phyloP scores from a whole-genome alignment of 306 rosid species.

The Oemleria cerasiformis region DNA sequence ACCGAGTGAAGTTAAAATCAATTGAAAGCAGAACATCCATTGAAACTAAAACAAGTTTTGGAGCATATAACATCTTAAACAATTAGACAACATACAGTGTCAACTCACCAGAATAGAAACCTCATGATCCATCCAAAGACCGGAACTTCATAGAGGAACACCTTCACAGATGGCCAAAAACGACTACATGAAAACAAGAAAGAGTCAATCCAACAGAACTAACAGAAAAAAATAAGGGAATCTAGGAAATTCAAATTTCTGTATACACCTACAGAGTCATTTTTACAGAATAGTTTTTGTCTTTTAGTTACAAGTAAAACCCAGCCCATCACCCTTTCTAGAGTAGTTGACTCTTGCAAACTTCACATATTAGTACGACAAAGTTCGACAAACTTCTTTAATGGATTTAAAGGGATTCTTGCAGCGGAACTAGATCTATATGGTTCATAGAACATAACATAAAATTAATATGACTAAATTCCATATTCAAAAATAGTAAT shows the following conservation, averaged over 20 bases:
- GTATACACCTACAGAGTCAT: neutral
- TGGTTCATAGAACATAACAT: neutral
- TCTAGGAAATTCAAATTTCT: neutral
- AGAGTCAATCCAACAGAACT: neutral
- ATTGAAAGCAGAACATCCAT: neutral
- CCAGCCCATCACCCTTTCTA: neutral
- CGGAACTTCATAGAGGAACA: slow-evolving; percentile 73
- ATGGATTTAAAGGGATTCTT: neutral
- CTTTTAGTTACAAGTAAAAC: no score
- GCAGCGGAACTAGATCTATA: neutral
- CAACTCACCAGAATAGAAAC: slow-evolving; percentile 68
- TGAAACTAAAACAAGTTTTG: neutral
- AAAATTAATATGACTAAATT: neutral
- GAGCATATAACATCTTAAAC: slow-evolving; percentile 17
- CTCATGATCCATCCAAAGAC: slow-evolving; percentile 78
- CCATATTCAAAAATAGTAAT: neutral
- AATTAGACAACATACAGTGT: slow-evolving; percentile 4
- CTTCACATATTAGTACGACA: neutral
- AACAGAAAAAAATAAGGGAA: neutral
- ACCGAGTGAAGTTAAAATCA: neutral
- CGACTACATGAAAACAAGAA: slow-evolving; percentile 51
- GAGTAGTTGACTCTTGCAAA: neutral
- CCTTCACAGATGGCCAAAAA: slow-evolving; percentile 79
- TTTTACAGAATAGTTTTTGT: no score
- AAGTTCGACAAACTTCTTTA: neutral